Percentiles rank a stretch among this genome's conserved stretches.
phyloP scores from a whole-genome alignment of 2,329 filamentous ascomycete species.

The Ambrosiella xylebori region DNA sequence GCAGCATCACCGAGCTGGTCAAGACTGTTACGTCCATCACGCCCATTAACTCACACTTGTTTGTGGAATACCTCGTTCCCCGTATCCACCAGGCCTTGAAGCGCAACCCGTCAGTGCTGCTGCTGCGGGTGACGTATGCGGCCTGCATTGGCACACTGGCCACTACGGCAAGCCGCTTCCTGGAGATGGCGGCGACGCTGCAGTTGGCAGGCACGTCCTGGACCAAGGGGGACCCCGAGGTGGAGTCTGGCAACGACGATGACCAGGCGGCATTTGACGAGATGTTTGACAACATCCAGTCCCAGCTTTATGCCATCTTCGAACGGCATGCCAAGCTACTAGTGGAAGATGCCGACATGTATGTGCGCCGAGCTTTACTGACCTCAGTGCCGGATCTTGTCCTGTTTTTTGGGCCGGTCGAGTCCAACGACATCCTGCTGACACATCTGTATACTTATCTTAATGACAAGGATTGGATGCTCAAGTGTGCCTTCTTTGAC shows the following conservation, averaged over 20 bases:
- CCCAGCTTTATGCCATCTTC: conserved; percentile 67
- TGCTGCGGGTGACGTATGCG: conserved; percentile 82
- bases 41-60: conserved; percentile 51
- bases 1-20: conserved; percentile 75
- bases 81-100: conserved; percentile 31
- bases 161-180: conserved; percentile 64
- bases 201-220: conserved; percentile 61
- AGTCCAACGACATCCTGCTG: conserved; percentile 87
- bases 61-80: conserved; percentile 51
- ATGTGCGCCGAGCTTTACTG: conserved; percentile 78
- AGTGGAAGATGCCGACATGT: conserved; percentile 69
- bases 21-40: conserved; percentile 80
- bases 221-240: conserved; percentile 58
- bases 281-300: conserved; percentile 72
- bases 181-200: conserved; percentile 81
- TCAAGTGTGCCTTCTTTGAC: conserved; percentile 94
- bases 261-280: conserved; percentile 55
- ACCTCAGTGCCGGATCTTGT: conserved; percentile 83
- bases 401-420: conserved; percentile 83
- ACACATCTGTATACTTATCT: conserved; percentile 94
- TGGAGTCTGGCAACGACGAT: conserved; percentile 51
- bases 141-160: conserved; percentile 81
- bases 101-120: conserved; percentile 35
- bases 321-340: conserved; percentile 79
- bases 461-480: conserved; percentile 88